phyloP scores from a whole-genome alignment of 192 early-diverging fungal genomes.

The Rhizophagus sp. region DNA sequence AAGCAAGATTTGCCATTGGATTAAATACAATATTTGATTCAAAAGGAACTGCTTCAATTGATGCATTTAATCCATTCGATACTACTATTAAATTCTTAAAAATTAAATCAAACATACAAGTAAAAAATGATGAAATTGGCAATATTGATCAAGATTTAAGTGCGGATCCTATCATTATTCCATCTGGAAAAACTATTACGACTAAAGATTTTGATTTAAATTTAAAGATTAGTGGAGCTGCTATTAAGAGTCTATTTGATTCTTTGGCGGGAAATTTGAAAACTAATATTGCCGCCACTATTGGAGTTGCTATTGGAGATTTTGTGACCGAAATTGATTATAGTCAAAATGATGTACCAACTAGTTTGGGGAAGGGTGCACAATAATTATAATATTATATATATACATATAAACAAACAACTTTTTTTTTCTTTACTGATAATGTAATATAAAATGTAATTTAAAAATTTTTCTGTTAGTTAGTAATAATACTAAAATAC shows the following conservation, averaged over 20 bases:
- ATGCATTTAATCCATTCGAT: conserved; percentile 28
- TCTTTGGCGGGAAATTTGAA: conserved; percentile 5
- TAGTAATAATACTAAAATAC: no score
- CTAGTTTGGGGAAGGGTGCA: conserved; percentile 16
- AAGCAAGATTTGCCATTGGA: conserved; percentile 19
- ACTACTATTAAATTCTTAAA: conserved; percentile 23
- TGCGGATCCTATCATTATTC: neutral
- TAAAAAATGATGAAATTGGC: neutral
- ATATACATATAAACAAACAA: no score
- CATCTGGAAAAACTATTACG: neutral
- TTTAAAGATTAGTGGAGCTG: neutral
- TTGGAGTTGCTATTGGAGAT: conserved; percentile 24
- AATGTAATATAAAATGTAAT: no score
- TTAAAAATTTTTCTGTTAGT: no score
- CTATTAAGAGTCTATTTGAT: conserved; percentile 16
- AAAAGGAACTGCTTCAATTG: conserved; percentile 26
- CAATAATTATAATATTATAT: no score
- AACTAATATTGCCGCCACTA: conserved; percentile 13
- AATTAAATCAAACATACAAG: conserved; percentile 3
- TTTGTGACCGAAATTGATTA: conserved; percentile 24
- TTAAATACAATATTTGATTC: conserved; percentile 5
- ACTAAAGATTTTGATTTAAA: conserved; percentile 10
- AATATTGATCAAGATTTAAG: conserved; percentile 19
- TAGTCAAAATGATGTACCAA: conserved; percentile 21
- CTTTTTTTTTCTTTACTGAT: no score